Percentiles rank a stretch among this genome's conserved stretches.
These are phyloP conservation scores for Blastocystis sp. DNA, from an alignment of 352 stramenopile species.

Conservation along the genomic window DNA sequence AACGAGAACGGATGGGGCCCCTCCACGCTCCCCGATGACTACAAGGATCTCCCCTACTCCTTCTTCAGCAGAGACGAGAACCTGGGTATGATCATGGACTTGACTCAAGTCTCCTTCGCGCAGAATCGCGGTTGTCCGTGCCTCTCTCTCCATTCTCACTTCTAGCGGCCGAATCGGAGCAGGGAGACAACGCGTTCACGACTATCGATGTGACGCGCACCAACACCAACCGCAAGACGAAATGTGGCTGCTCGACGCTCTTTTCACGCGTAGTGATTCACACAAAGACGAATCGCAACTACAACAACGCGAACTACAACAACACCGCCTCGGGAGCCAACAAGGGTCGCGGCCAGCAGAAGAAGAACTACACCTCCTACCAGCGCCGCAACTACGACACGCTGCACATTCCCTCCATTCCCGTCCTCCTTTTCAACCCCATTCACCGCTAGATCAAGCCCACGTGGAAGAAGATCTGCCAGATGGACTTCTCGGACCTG, in stretches of 20 bases:
- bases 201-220: neutral
- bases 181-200: neutral
- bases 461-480: constrained; percentile 3
- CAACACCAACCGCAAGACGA: constrained; percentile 1
- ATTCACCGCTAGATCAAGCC: constrained; percentile 2
- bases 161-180: neutral
- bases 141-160: neutral
- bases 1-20: constrained; percentile 56
- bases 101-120: neutral
- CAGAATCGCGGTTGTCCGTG: neutral
- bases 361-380: neutral
- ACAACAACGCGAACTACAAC: constrained; percentile 8
- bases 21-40: constrained; percentile 16
- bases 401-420: constrained; percentile 14
- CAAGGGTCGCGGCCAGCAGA: neutral
- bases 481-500: constrained; percentile 25
- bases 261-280: constrained; percentile 16
- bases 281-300: constrained; percentile 10
- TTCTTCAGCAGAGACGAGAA: constrained; percentile 65
- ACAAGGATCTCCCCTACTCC: constrained; percentile 11
- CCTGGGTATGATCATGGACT: constrained; percentile 43
- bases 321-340: neutral
- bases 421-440: neutral
- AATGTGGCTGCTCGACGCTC: neutral
- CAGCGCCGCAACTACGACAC: constrained; percentile 37